These are phyloP conservation scores for Sabuloglossum arenarium DNA, from an alignment of 495 filamentous ascomycete genomes.

Conservation along the genomic window DNA sequence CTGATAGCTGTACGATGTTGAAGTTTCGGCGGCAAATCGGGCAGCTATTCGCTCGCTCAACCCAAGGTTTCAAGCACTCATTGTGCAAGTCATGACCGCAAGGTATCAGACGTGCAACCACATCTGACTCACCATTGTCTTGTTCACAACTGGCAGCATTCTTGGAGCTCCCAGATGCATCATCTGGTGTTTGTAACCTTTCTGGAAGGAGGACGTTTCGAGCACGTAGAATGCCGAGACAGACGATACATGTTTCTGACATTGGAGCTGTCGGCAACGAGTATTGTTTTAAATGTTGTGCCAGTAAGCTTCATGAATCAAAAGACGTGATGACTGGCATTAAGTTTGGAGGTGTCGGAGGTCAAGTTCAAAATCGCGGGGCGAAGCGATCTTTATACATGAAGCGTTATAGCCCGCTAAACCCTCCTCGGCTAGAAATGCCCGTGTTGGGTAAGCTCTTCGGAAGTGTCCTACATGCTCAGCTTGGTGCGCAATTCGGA, in stretches of 20 bases:
- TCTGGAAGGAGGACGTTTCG: constrained; percentile 17
- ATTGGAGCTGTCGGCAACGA: constrained; percentile 19
- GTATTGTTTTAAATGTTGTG: not conserved
- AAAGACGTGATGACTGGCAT: not conserved
- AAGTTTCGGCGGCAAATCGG: constrained; percentile 87
- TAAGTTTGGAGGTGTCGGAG: not conserved
- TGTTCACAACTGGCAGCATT: not conserved
- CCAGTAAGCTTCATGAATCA: not conserved
- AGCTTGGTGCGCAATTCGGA: no score
- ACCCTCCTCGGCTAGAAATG: not conserved
- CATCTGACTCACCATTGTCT: constrained; percentile 22
- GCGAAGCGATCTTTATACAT: constrained; percentile 2
- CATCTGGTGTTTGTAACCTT: not conserved
- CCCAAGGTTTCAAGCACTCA: constrained; percentile 80
- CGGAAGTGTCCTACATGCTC: no score
- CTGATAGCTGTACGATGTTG: constrained; percentile 68
- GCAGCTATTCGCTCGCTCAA: constrained; percentile 89
- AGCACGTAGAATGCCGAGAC: constrained; percentile 68
- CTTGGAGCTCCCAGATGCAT: not conserved
- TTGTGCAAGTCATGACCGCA: constrained; percentile 86
- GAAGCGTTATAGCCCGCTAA: not conserved
- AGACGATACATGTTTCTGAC: constrained; percentile 93
- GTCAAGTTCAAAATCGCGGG: constrained; percentile 1
- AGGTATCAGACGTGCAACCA: constrained; percentile 42
- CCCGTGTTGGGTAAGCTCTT: not conserved